phyloP scores from a whole-genome alignment of 352 stramenopile genomes.

The Phytophthora lateralis region DNA sequence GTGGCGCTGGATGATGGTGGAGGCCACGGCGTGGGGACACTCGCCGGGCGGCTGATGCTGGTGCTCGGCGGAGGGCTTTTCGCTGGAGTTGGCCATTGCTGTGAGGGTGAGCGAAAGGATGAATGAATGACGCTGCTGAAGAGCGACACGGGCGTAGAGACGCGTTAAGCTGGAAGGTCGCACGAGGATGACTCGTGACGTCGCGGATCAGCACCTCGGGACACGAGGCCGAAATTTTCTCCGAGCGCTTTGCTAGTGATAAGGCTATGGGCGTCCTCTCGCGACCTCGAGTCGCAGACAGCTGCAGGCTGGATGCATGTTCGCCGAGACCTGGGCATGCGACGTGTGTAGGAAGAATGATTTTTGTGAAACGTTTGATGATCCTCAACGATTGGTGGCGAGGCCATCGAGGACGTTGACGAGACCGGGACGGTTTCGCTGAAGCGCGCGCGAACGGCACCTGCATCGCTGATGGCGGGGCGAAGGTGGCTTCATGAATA shows the following conservation, averaged over 20 bases:
- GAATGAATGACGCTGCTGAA: conserved; percentile 22
- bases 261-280: background rate
- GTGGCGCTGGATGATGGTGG: conserved; percentile 58
- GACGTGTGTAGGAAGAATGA: conserved; percentile 15
- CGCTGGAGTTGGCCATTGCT: conserved; percentile 28
- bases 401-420: conserved; percentile 19
- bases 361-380: conserved; percentile 25
- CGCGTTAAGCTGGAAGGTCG: conserved; percentile 20
- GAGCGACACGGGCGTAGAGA: background rate
- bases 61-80: conserved; percentile 22
- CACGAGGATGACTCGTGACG: conserved; percentile 11
- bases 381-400: conserved; percentile 29
- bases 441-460: background rate
- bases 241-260: background rate
- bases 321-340: conserved; percentile 13
- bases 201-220: conserved; percentile 1
- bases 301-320: background rate
- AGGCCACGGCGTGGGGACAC: conserved; percentile 40
- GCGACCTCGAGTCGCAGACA: background rate
- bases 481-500: background rate
- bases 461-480: conserved; percentile 5
- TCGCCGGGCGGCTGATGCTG: conserved; percentile 19
- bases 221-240: conserved; percentile 9
- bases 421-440: conserved; percentile 8
- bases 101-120: conserved; percentile 15